A percentile compares a stretch with the other conserved stretches of the same genome.
Conservation (phyloP, 192 early-diverging fungal genomes). For the Backusella westeae region DNA sequence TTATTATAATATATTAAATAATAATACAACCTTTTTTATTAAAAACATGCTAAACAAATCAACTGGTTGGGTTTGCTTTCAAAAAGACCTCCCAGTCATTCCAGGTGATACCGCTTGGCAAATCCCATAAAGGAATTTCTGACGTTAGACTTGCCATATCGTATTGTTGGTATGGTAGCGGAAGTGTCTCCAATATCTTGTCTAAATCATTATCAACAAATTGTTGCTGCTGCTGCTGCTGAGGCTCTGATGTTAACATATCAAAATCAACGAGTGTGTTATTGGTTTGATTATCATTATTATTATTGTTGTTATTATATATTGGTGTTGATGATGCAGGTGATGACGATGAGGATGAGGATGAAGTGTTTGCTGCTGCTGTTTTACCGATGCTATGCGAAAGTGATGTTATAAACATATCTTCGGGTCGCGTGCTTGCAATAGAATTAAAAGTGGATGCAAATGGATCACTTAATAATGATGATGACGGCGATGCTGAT, state of each 20-base stretch:
- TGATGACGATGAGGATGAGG: background rate
- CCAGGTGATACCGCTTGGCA: slow-evolving; percentile 7
- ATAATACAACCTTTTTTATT: background rate
- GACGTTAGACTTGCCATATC: background rate
- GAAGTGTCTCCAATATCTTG: background rate
- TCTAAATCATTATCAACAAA: background rate
- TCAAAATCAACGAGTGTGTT: background rate
- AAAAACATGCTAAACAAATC: no score
- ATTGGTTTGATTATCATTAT: background rate
- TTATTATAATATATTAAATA: background rate
- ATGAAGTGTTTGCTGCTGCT: background rate
- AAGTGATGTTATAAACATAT: slow-evolving; percentile 19
- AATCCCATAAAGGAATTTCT: slow-evolving; percentile 5
- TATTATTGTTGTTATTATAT: background rate
- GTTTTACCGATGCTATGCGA: background rate
- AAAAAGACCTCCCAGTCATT: slow-evolving; percentile 12
- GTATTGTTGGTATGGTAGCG: background rate
- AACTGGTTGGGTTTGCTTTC: background rate
- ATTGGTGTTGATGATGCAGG: background rate
- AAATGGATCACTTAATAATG: background rate
- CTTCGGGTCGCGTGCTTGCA: slow-evolving; percentile 3
- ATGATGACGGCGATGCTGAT: background rate
- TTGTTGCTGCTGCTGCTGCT: background rate
- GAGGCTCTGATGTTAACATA: background rate
- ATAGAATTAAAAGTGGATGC: background rate